Evolutionary conservation across 805 yeast species (phyloP), one percentile per base, ranked within the genome.

Genomic region (Starmera dryadoides): DNA sequence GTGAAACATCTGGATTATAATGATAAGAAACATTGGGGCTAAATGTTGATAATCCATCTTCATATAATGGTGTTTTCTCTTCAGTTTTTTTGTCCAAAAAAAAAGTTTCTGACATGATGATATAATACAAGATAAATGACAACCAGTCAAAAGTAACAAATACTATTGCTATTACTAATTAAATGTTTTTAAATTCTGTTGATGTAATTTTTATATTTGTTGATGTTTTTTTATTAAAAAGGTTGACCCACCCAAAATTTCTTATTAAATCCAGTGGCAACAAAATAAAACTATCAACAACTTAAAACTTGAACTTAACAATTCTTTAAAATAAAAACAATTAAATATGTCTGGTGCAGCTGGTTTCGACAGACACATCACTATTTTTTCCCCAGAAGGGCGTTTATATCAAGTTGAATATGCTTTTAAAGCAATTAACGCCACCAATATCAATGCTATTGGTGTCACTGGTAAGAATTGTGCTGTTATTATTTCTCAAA

Each of bases 291-390:
- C n/a, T n/a, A n/a, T n/a, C n/a, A n/a, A n/a, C n/a, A n/a, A n/a
- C n/a, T n/a, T n/a, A n/a, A n/a, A n/a, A n/a, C n/a, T n/a, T n/a
- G n/a, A n/a, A n/a, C n/a, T n/a, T n/a, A n/a, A n/a, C n/a, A n/a
- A n/a, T n/a, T n/a, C n/a, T n/a, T n/a, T n/a, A n/a, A n/a, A n/a
- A n/a, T n/a, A n/a, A n/a, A n/a, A n/a, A n/a, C n/a, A 18, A 6
- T 6, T 15, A 34, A 42, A 28, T 30, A 60, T 68, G 71, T 71
- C 72, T 41, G 73, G 74, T 37, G 66, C 64, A 46, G 95, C 98
- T n/a, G 98, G 98, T 39, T 93, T 89, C 62, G 98, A 93, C 69
- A 85, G 98, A 71, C 98, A 93, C 63, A 93, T 93, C 62, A 93
- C 98, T 22, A 89, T 93, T 54, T 93, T 93, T 69, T 91, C 98